Conservation (phyloP, 805 yeast species). For the Wickerhamomyces subpelliculosus region DNA sequence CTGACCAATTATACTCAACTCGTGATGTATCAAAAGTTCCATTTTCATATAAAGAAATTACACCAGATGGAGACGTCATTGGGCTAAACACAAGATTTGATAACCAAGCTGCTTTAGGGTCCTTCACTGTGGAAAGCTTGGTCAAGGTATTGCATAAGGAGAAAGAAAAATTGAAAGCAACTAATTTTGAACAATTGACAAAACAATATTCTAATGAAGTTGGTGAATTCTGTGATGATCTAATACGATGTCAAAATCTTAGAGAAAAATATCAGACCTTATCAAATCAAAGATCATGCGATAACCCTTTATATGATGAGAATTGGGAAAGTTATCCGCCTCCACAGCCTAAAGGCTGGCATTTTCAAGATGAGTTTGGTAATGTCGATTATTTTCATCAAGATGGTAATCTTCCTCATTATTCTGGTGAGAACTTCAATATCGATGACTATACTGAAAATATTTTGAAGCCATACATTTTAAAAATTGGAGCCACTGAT, state of each 20-base stretch:
- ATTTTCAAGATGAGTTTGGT: conserved; percentile 25
- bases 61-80: conserved; percentile 18
- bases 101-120: conserved; percentile 15
- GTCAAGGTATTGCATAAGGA: conserved; percentile 1
- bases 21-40: not conserved
- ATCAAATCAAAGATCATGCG: conserved; percentile 59
- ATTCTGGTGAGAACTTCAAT: conserved; percentile 30
- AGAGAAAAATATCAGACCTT: conserved; percentile 59
- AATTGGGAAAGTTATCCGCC: conserved; percentile 81
- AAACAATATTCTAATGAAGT: conserved; percentile 8
- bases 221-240: conserved; percentile 6
- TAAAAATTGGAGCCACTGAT: not conserved
- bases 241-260: conserved; percentile 30
- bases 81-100: conserved; percentile 17
- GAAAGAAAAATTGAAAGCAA: conserved; percentile 1
- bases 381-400: conserved; percentile 20
- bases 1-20: not conserved
- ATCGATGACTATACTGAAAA: conserved; percentile 21
- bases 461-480: conserved; percentile 5
- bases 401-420: conserved; percentile 17
- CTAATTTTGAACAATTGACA: conserved; percentile 7
- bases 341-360: conserved; percentile 45
- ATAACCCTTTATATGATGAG: conserved; percentile 64
- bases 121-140: conserved; percentile 5
- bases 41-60: conserved; percentile 1